Evolutionary conservation across 805 yeast genomes (phyloP).

Genomic region (Metschnikowia amazonensis): DNA sequence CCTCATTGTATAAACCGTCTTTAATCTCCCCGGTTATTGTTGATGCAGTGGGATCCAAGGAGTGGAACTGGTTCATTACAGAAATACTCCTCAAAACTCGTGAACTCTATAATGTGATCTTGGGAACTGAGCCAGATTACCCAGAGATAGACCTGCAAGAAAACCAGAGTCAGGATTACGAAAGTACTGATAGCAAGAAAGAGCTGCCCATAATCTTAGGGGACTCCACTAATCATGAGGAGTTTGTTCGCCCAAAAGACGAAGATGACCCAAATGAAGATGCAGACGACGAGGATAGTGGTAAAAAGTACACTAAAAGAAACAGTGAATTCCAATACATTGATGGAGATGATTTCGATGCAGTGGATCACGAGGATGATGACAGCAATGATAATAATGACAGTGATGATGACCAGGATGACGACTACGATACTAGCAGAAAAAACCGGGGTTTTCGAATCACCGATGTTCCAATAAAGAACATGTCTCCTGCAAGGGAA

Average conservation of each 20-base stretch:
- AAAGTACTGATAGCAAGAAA: conserved; percentile 12
- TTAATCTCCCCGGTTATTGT: conserved; percentile 54
- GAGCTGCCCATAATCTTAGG: conserved; percentile 33
- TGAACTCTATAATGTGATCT: conserved; percentile 53
- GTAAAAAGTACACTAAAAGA: background rate
- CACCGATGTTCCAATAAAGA: conserved; percentile 24
- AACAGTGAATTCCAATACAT: conserved; percentile 8
- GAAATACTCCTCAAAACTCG: conserved; percentile 48
- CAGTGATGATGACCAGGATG: conserved; percentile 23
- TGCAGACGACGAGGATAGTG: background rate
- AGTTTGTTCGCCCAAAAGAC: conserved; percentile 24
- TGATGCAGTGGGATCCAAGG: conserved; percentile 47
- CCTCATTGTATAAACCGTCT: conserved; percentile 57
- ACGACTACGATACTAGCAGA: conserved; percentile 16
- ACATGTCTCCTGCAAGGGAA: conserved; percentile 30
- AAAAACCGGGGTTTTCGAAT: conserved; percentile 6
- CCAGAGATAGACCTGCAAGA: conserved; percentile 12
- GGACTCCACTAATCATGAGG: conserved; percentile 32
- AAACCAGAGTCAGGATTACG: conserved; percentile 16
- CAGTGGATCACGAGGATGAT: conserved; percentile 5
- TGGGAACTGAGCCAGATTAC: conserved; percentile 41
- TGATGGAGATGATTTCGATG: conserved; percentile 1
- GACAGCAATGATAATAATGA: conserved; percentile 9
- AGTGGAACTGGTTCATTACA: conserved; percentile 50
- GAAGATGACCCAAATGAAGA: conserved; percentile 7